Evolutionary conservation across 306 rosid species (phyloP).

Genomic region (Fragaria vesca): DNA sequence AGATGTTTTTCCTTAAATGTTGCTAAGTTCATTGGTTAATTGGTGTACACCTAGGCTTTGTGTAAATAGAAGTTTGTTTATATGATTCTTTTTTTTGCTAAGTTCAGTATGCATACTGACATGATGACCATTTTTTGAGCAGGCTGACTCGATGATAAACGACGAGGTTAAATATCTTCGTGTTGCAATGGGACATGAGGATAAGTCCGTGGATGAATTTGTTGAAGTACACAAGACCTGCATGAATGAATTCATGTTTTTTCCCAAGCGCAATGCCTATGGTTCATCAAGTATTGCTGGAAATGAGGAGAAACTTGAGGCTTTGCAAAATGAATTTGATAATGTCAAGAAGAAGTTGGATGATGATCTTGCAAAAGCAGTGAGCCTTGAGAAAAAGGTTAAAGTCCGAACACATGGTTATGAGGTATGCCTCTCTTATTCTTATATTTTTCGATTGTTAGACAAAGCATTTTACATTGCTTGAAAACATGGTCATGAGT

Average conservation of each 20-base stretch:
- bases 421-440: slow-evolving; percentile 58
- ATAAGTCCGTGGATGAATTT: slow-evolving; percentile 75
- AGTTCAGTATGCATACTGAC: slow-evolving; percentile 6
- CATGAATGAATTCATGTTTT: slow-evolving; percentile 78
- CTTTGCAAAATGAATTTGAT: slow-evolving; percentile 80
- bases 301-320: slow-evolving; percentile 80
- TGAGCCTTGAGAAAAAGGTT: slow-evolving; percentile 74
- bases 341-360: slow-evolving; percentile 67
- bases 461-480: neutral
- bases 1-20: neutral
- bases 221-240: slow-evolving; percentile 85
- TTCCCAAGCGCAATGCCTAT: slow-evolving; percentile 74
- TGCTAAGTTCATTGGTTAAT: neutral
- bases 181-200: slow-evolving; percentile 87
- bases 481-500: neutral
- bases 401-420: slow-evolving; percentile 79
- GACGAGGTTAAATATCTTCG: slow-evolving; percentile 71
- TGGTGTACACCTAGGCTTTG: neutral
- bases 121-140: slow-evolving; percentile 27
- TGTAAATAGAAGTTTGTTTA: neutral
- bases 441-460: neutral
- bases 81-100: neutral
- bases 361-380: slow-evolving; percentile 73
- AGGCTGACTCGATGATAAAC: slow-evolving; percentile 76
- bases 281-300: slow-evolving; percentile 91